Conservation (phyloP, 768 basidiomycete genomes). For the Boletus barrowsii region DNA sequence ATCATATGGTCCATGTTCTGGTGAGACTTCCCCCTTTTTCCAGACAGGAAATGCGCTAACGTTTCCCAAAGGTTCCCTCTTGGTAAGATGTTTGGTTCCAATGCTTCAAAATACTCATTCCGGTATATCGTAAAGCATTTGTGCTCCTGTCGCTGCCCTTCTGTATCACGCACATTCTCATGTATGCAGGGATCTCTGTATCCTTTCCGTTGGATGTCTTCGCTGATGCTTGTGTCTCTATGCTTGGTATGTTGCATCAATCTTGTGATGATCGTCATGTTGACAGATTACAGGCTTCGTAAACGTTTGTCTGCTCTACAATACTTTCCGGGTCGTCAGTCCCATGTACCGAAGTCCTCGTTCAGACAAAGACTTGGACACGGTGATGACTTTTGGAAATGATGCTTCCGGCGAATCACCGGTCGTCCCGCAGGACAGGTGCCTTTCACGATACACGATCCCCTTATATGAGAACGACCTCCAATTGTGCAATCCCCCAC, state of each 20-base stretch:
- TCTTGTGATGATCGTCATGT: not conserved
- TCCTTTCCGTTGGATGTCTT: slow-evolving; percentile 47
- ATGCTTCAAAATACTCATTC: not conserved
- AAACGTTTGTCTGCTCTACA: slow-evolving; percentile 65
- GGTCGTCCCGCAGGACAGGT: not conserved
- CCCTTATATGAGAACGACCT: not conserved
- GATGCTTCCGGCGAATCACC: slow-evolving; percentile 22
- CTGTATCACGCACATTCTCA: slow-evolving; percentile 47
- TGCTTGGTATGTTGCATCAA: slow-evolving; percentile 45
- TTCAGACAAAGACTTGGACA: slow-evolving; percentile 4
- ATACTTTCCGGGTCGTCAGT: slow-evolving; percentile 61
- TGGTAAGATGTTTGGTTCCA: slow-evolving; percentile 38
- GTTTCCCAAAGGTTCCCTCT: slow-evolving; percentile 50
- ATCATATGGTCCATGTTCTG: slow-evolving; percentile 70
- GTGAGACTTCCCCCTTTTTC: slow-evolving; percentile 37
- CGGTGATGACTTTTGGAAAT: slow-evolving; percentile 24
- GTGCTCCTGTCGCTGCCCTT: slow-evolving; percentile 58
- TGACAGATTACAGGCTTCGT: slow-evolving; percentile 47
- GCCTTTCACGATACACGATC: not conserved
- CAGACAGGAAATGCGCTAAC: slow-evolving; percentile 6
- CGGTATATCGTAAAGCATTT: slow-evolving; percentile 45
- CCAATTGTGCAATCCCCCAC: not conserved
- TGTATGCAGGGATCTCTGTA: slow-evolving; percentile 47
- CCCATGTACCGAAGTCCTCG: slow-evolving; percentile 43
- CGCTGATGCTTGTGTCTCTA: slow-evolving; percentile 47